phyloP scores from a whole-genome alignment of 2,329 filamentous ascomycete genomes.

The Fusarium concolor region DNA sequence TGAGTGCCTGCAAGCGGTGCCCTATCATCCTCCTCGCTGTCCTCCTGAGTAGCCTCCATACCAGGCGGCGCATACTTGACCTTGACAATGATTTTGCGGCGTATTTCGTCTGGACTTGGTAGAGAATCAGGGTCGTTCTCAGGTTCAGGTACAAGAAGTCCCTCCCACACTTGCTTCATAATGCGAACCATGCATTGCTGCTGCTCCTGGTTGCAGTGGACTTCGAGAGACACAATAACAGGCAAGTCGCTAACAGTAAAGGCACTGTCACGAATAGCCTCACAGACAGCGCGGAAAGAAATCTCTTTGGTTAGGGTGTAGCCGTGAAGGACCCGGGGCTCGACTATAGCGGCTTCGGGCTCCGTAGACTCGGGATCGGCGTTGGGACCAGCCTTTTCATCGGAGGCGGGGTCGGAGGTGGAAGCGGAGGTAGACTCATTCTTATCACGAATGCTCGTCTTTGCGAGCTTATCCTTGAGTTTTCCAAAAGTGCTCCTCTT shows the following conservation, averaged over 20 bases:
- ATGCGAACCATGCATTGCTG: constrained; percentile 93
- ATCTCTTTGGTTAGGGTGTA: constrained; percentile 93
- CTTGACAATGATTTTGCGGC: constrained; percentile 85
- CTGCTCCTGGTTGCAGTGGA: constrained; percentile 84
- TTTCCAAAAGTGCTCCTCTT: constrained; percentile 68
- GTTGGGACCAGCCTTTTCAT: constrained; percentile 6
- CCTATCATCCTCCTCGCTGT: constrained; percentile 52
- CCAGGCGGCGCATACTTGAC: constrained; percentile 73
- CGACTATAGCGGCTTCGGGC: constrained; percentile 56
- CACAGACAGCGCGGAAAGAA: constrained; percentile 86
- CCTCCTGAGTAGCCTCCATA: constrained; percentile 47
- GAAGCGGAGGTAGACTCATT: constrained; percentile 17
- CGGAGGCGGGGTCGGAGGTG: neutral
- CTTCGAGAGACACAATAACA: constrained; percentile 93
- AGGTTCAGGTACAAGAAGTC: constrained; percentile 71
- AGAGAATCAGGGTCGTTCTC: constrained; percentile 63
- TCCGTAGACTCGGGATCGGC: constrained; percentile 27
- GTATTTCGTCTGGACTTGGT: constrained; percentile 76
- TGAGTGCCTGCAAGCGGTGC: constrained; percentile 51
- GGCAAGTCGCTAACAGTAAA: constrained; percentile 82
- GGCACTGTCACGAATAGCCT: constrained; percentile 80
- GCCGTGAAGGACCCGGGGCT: constrained; percentile 86
- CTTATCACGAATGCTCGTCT: constrained; percentile 59
- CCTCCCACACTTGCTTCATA: constrained; percentile 87
- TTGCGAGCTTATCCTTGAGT: constrained; percentile 70